Percentiles rank a stretch among this genome's conserved stretches.
Conservation (phyloP, 257 asterid genomes). For the Knoxia roxburghii region DNA sequence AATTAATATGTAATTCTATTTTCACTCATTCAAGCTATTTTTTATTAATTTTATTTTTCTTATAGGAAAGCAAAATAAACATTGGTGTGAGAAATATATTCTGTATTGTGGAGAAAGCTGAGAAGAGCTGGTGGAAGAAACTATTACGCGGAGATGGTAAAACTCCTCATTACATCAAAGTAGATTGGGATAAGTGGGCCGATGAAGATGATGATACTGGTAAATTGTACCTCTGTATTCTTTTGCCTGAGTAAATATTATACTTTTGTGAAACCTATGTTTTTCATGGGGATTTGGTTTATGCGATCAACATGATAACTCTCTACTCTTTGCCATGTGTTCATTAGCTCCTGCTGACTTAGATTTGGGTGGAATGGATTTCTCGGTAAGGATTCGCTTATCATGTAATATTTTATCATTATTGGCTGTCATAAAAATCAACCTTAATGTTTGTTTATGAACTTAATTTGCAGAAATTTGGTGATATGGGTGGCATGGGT, state of each 20-base stretch:
- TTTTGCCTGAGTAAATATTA: too few species aligned
- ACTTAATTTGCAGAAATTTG: constrained; percentile 53
- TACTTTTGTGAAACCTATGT: not conserved
- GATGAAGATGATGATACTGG: constrained; percentile 87
- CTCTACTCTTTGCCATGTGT: constrained; percentile 5
- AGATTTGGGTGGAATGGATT: constrained; percentile 89
- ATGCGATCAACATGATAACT: not conserved
- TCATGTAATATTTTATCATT: not conserved
- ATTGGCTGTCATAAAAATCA: not conserved
- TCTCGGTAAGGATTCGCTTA: constrained; percentile 51
- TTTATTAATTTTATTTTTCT: constrained; percentile 5
- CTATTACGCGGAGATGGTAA: constrained; percentile 67
- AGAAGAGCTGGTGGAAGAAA: constrained; percentile 84
- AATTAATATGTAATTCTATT: not conserved
- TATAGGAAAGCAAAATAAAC: constrained; percentile 77
- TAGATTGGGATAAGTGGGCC: constrained; percentile 98
- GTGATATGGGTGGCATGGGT: constrained; percentile 55
- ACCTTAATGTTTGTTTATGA: constrained; percentile 16
- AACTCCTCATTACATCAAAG: constrained; percentile 86
- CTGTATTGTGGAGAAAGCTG: constrained; percentile 79
- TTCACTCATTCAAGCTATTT: not conserved
- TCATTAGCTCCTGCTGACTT: constrained; percentile 62
- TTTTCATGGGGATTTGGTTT: not conserved
- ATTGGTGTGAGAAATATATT: constrained; percentile 58
- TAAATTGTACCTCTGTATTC: not conserved